Evolutionary conservation across 75 land plant genomes (phyloP).

Genomic region (Ceratopteris richardii): DNA sequence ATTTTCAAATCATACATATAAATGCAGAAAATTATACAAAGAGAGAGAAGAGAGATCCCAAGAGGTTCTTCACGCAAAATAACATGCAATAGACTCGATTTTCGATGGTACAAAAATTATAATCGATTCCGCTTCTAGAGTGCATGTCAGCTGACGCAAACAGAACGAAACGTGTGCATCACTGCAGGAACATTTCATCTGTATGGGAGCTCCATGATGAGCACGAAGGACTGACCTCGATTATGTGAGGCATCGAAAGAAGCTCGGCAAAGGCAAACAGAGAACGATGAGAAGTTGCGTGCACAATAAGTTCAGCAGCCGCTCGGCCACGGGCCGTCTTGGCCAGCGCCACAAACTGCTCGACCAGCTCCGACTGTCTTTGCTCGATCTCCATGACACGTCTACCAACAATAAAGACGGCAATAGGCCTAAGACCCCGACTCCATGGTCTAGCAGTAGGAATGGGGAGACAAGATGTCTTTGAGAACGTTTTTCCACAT

Average conservation of each 20-base stretch:
- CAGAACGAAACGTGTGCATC: no score
- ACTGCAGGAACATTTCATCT: no score
- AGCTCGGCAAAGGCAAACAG: conserved; percentile 97
- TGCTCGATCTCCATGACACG: conserved; percentile 75
- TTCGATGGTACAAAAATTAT: no score
- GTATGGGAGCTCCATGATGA: no score
- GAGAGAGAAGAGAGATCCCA: no score
- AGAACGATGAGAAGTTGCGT: conserved; percentile 82
- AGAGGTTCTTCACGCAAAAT: no score
- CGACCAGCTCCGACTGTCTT: conserved; percentile 75
- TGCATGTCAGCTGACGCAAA: no score
- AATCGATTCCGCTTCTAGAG: no score
- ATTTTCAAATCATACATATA: no score
- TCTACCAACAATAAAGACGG: background rate
- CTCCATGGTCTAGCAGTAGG: background rate
- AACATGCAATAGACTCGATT: no score
- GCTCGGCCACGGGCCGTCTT: conserved; percentile 40
- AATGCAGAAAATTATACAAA: no score
- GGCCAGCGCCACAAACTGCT: conserved; percentile 62
- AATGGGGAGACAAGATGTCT: background rate
- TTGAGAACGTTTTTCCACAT: no score
- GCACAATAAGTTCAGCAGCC: conserved; percentile 45
- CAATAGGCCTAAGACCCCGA: background rate
- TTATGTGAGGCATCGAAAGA: conserved; percentile 46
- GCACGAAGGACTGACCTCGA: conserved; percentile 36